These are phyloP conservation scores for Hura crepitans DNA, from an alignment of 441 rosid species.

Conservation along the genomic window DNA sequence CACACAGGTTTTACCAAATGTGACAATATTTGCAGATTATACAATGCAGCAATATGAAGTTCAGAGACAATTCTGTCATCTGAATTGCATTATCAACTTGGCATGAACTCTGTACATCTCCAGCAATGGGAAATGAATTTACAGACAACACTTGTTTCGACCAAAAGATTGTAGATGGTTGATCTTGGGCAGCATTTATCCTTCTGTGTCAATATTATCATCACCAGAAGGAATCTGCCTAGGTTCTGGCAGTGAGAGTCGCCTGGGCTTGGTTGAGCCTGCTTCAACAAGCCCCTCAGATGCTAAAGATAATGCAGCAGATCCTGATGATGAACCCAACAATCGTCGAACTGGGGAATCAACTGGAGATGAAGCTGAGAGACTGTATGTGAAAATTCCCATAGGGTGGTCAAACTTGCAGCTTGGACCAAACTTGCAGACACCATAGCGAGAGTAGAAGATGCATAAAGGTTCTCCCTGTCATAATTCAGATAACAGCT, in stretches of 20 bases:
- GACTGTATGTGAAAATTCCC: conserved; percentile 67
- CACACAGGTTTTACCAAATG: conserved; percentile 48
- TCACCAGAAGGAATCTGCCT: conserved; percentile 74
- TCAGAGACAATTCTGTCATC: conserved; percentile 40
- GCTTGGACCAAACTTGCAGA: conserved; percentile 99
- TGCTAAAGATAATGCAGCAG: conserved; percentile 45
- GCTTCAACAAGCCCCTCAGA: conserved; percentile 69
- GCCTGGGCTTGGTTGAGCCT: conserved; percentile 53
- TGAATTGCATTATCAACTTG: conserved; percentile 42
- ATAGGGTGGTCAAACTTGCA: conserved; percentile 99
- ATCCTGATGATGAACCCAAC: conserved; percentile 52
- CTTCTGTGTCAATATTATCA: conserved; percentile 61
- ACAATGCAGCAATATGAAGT: conserved; percentile 50
- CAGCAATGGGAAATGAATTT: conserved; percentile 57
- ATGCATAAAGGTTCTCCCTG: conserved; percentile 96
- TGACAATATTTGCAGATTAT: conserved; percentile 46
- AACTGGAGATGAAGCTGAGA: conserved; percentile 56
- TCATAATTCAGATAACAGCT: no score
- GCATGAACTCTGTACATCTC: conserved; percentile 58
- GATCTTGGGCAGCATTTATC: conserved; percentile 31
- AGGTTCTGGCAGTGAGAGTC: conserved; percentile 67
- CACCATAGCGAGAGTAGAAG: conserved; percentile 92
- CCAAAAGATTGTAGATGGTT: conserved; percentile 26
- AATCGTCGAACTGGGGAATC: conserved; percentile 49
- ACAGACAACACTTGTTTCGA: conserved; percentile 49